These are phyloP conservation scores for Ophiostoma angusticollis DNA, from an alignment of 2,329 filamentous ascomycete species.

Conservation along the genomic window DNA sequence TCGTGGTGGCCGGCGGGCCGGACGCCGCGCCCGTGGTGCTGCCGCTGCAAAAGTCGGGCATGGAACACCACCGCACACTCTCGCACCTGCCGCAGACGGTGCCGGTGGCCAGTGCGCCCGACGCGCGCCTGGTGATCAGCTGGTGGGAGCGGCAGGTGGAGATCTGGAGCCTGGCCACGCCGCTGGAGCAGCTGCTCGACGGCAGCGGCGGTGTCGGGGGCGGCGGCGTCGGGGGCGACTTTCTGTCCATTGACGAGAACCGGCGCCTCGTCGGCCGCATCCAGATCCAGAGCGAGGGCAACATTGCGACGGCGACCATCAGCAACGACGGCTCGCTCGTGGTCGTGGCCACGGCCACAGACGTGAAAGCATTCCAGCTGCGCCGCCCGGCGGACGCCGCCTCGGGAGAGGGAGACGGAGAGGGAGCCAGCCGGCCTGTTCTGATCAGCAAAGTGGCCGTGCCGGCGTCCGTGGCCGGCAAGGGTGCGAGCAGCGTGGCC, in stretches of 20 bases:
- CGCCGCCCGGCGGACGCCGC: conserved; percentile 33
- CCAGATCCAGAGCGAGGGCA: conserved; percentile 60
- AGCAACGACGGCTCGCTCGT: conserved; percentile 61
- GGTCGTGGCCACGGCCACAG: conserved; percentile 59
- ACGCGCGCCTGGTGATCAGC: conserved; percentile 64
- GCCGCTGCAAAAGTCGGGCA: conserved; percentile 63
- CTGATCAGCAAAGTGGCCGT: conserved; percentile 60
- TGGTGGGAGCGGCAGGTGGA: conserved; percentile 88
- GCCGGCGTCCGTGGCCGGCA: conserved; percentile 39
- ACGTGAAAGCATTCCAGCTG: conserved; percentile 67
- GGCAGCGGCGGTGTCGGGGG: conserved; percentile 25
- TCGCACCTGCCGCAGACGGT: conserved; percentile 73
- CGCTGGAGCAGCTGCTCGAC: conserved; percentile 33
- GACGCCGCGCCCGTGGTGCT: conserved; percentile 75
- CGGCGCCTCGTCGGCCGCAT: conserved; percentile 59
- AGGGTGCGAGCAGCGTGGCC: conserved; percentile 56
- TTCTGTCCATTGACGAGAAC: conserved; percentile 31
- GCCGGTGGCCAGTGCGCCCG: conserved; percentile 58
- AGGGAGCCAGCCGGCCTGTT: conserved; percentile 38
- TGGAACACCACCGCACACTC: conserved; percentile 70
- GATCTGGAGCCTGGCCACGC: conserved; percentile 54
- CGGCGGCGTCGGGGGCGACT: conserved; percentile 13
- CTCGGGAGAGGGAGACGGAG: too few relatives aligned
- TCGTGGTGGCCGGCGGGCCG: conserved; percentile 83
- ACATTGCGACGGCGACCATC: conserved; percentile 58